A percentile compares a stretch with the other conserved stretches of the same genome.
Conservation (phyloP, 2,329 filamentous ascomycete species). For the Aspergillus novoparasiticus region DNA sequence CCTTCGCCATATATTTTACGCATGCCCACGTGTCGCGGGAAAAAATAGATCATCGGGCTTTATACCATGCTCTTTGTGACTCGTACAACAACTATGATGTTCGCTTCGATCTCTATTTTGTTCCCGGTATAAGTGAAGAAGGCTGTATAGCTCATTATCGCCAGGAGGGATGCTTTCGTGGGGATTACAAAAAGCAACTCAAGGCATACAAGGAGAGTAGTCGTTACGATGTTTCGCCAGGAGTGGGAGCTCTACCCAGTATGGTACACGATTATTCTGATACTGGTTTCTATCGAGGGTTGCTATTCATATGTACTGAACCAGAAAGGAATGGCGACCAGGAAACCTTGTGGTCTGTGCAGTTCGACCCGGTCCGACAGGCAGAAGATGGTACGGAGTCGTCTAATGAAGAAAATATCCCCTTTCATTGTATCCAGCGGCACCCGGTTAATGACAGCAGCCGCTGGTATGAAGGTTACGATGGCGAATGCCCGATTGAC, state of each 20-base stretch:
- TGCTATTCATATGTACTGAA: neutral
- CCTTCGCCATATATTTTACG: constrained; percentile 13
- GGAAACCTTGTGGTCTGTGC: neutral
- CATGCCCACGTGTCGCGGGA: neutral
- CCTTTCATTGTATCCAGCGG: neutral
- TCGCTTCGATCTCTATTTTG: constrained; percentile 12
- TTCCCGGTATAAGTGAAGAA: constrained; percentile 3
- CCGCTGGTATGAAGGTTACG: neutral
- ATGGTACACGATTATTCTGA: neutral
- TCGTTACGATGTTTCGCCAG: neutral
- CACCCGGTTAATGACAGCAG: neutral
- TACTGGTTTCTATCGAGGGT: neutral
- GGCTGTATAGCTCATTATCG: constrained; percentile 9
- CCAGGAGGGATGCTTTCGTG: neutral
- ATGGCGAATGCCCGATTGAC: neutral
- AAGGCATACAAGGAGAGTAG: neutral
- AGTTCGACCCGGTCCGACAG: neutral
- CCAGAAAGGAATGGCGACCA: neutral
- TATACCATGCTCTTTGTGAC: neutral
- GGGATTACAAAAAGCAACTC: neutral
- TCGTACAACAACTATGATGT: constrained; percentile 3
- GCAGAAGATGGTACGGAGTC: neutral
- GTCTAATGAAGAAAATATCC: neutral
- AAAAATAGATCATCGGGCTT: neutral
- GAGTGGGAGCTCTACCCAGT: neutral